These are phyloP conservation scores for Sphaerosporella brunnea DNA, from an alignment of 495 filamentous ascomycete species.

Conservation along the genomic window DNA sequence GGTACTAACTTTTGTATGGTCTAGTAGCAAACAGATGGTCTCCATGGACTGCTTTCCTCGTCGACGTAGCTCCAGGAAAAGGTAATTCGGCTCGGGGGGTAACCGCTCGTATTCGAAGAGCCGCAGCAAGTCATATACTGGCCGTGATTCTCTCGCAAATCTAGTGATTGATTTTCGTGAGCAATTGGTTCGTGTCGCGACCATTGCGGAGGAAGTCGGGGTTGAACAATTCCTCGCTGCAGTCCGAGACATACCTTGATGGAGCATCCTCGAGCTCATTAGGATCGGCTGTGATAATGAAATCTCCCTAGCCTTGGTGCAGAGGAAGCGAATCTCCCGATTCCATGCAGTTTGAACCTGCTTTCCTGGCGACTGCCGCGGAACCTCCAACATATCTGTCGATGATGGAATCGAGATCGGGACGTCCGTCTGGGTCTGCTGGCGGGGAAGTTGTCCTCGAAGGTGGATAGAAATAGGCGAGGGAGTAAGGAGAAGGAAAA, in stretches of 20 bases:
- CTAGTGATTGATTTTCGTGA: conserved; percentile 32
- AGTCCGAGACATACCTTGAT: conserved; percentile 61
- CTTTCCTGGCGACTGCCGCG: conserved; percentile 93
- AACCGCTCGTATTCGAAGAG: conserved; percentile 98
- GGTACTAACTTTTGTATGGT: conserved; percentile 99
- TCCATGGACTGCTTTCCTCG: conserved; percentile 97
- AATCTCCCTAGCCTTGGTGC: conserved; percentile 97
- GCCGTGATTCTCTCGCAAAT: conserved; percentile 98
- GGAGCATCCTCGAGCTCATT: conserved; percentile 85
- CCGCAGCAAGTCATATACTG: conserved; percentile 97
- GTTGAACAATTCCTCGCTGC: neutral
- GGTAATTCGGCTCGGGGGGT: conserved; percentile 96
- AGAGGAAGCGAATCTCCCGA: conserved; percentile 90
- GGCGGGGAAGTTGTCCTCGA: conserved; percentile 11
- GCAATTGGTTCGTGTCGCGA: conserved; percentile 5
- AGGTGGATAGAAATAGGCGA: conserved; percentile 8
- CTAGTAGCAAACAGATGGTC: conserved; percentile 93
- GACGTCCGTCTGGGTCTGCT: conserved; percentile 96
- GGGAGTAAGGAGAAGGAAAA: conserved; percentile 9
- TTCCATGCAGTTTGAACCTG: conserved; percentile 95
- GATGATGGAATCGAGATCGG: conserved; percentile 97
- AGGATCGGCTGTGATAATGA: conserved; percentile 99
- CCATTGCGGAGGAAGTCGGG: neutral
- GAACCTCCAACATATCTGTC: conserved; percentile 92
- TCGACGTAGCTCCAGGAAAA: conserved; percentile 99